Conservation (phyloP, 768 basidiomycete species). For the Cubamyces sp. region DNA sequence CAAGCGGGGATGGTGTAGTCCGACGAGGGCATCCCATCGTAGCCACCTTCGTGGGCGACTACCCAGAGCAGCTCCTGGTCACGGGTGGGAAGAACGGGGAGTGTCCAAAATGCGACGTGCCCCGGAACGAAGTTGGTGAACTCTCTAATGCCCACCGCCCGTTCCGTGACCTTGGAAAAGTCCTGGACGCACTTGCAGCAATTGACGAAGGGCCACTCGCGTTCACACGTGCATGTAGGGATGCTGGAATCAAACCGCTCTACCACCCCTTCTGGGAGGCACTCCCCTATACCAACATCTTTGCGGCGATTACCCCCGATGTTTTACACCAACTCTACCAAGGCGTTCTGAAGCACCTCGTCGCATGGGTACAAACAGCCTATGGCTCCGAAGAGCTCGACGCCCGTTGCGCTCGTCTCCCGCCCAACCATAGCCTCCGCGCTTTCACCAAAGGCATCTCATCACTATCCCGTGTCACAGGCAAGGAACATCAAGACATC, state of each 20-base stretch:
- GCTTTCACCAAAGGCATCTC: conserved; percentile 41
- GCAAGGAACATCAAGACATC: conserved; percentile 41
- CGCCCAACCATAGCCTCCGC: conserved; percentile 39
- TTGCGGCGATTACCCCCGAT: conserved; percentile 21
- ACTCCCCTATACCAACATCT: conserved; percentile 15
- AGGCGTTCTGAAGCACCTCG: conserved; percentile 34
- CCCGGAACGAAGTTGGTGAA: neutral
- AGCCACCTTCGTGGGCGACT: conserved; percentile 29
- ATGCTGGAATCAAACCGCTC: conserved; percentile 12
- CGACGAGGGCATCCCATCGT: conserved; percentile 40
- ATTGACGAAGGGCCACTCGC: neutral
- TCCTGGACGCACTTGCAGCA: neutral
- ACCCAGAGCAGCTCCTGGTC: conserved; percentile 30
- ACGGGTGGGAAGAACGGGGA: conserved; percentile 20
- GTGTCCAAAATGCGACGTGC: conserved; percentile 16
- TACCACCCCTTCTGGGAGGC: conserved; percentile 10
- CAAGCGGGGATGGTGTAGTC: conserved; percentile 41
- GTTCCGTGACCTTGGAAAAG: conserved; percentile 4
- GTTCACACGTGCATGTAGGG: conserved; percentile 32
- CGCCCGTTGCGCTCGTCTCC: conserved; percentile 27
- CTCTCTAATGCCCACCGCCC: no score
- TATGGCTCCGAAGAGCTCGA: conserved; percentile 21
- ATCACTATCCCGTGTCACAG: conserved; percentile 35
- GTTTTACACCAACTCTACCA: conserved; percentile 31
- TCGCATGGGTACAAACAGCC: neutral